phyloP scores from a whole-genome alignment of 352 stramenopile species.

The Hyaloperonospora arabidopsidis region DNA sequence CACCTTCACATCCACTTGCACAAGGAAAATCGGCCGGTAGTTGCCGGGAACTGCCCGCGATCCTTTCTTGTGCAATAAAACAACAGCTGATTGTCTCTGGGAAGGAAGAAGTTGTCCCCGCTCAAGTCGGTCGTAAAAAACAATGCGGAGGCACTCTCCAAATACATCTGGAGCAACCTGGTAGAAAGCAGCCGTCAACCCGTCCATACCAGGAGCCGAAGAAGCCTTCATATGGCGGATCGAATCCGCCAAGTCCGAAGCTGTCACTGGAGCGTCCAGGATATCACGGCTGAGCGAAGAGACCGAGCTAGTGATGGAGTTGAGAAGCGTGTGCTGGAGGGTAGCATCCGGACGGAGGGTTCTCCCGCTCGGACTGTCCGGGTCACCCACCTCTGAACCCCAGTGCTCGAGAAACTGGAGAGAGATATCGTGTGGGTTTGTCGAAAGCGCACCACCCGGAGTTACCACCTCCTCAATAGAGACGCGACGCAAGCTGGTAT shows the following conservation, averaged over 20 bases:
- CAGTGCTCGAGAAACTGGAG: background rate
- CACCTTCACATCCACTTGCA: constrained; percentile 3
- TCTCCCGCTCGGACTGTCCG: background rate
- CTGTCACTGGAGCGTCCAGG: background rate
- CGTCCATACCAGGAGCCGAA: background rate
- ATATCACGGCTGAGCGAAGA: background rate
- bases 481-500: background rate
- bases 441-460: background rate
- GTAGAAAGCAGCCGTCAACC: background rate
- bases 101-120: background rate
- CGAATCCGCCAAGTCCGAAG: background rate
- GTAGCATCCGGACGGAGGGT: background rate
- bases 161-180: background rate
- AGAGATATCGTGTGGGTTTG: background rate
- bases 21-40: constrained; percentile 6
- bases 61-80: no score
- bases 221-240: background rate
- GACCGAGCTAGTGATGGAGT: background rate
- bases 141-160: background rate
- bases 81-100: background rate
- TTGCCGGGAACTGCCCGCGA: constrained; percentile 1
- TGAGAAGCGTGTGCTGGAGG: background rate
- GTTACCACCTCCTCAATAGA: background rate
- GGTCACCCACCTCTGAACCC: background rate
- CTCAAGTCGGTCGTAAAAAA: background rate